Evolutionary conservation across 2,329 filamentous ascomycete species (phyloP).

Genomic region (Hirsutella minnesotensis): DNA sequence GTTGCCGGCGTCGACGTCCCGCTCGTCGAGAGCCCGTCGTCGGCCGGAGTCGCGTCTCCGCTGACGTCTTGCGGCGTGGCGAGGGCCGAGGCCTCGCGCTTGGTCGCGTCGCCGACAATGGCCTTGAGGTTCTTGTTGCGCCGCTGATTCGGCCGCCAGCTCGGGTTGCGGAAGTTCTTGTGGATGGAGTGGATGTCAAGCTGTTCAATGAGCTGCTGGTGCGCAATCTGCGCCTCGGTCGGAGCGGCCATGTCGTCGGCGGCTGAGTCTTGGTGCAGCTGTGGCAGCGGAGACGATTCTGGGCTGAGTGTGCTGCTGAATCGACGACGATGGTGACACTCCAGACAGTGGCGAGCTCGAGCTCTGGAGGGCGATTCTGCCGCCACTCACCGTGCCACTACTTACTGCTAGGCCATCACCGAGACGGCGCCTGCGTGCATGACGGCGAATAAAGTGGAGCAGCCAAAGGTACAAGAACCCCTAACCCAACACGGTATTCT

Average conservation of each 20-base stretch:
- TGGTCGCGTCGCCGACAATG: constrained; percentile 78
- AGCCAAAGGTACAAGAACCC: too few species aligned
- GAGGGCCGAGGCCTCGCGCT: constrained; percentile 79
- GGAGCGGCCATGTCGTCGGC: constrained; percentile 52
- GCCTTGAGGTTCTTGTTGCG: constrained; percentile 99
- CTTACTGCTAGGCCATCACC: background rate
- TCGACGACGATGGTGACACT: background rate
- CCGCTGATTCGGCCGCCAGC: constrained; percentile 86
- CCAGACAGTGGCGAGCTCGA: background rate
- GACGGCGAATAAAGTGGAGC: background rate
- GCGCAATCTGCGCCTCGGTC: constrained; percentile 64
- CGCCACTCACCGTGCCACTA: constrained; percentile 19
- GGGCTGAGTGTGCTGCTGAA: too few species aligned
- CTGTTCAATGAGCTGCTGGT: constrained; percentile 76
- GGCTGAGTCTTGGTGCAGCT: background rate
- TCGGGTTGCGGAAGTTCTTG: constrained; percentile 80
- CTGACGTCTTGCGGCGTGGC: constrained; percentile 67
- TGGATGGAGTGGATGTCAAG: constrained; percentile 81
- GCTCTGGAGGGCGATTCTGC: constrained; percentile 16
- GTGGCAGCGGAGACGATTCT: too few species aligned
- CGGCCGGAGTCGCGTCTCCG: constrained; percentile 57
- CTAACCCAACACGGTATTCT: too few species aligned
- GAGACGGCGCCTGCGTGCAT: background rate
- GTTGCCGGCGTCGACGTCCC: constrained; percentile 44
- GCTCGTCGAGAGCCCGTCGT: constrained; percentile 44